Evolutionary conservation across 805 yeast species (phyloP).

Genomic region (Ogataea degrootiae): DNA sequence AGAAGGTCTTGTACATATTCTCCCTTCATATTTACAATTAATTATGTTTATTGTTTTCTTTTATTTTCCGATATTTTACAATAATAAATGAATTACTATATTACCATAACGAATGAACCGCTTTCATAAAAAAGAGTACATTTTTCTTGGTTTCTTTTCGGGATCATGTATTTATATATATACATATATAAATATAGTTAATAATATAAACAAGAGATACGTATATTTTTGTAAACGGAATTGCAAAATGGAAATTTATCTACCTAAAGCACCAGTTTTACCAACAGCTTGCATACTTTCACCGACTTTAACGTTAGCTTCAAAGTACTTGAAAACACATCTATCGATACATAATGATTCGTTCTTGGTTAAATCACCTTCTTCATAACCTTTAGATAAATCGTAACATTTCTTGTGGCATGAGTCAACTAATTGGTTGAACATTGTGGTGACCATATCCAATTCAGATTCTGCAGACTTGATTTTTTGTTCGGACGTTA

Average conservation of each 20-base stretch:
- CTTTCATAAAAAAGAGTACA: too few relatives aligned
- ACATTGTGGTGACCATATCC: slow-evolving; percentile 97
- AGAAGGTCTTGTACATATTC: background rate
- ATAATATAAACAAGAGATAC: too few relatives aligned
- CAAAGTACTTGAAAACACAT: slow-evolving; percentile 94
- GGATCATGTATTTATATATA: too few relatives aligned
- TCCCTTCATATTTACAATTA: background rate
- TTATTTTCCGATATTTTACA: background rate
- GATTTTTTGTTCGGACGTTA: slow-evolving; percentile 69
- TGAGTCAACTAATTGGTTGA: slow-evolving; percentile 81
- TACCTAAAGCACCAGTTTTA: slow-evolving; percentile 29
- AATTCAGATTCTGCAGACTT: slow-evolving; percentile 95
- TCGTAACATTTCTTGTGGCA: slow-evolving; percentile 78
- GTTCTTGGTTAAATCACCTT: slow-evolving; percentile 69
- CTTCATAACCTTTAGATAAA: slow-evolving; percentile 56
- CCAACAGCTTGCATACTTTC: slow-evolving; percentile 49
- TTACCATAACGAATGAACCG: too few relatives aligned
- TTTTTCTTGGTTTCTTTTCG: too few relatives aligned
- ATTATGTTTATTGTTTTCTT: slow-evolving; percentile 3
- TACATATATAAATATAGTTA: too few relatives aligned
- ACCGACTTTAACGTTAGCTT: slow-evolving; percentile 90
- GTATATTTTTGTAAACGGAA: too few relatives aligned
- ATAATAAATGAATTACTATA: too few relatives aligned
- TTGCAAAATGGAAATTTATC: too few relatives aligned
- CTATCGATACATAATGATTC: slow-evolving; percentile 90